Evolutionary conservation across 768 basidiomycete species (phyloP).

Genomic region (Russula griseocarnosa): DNA sequence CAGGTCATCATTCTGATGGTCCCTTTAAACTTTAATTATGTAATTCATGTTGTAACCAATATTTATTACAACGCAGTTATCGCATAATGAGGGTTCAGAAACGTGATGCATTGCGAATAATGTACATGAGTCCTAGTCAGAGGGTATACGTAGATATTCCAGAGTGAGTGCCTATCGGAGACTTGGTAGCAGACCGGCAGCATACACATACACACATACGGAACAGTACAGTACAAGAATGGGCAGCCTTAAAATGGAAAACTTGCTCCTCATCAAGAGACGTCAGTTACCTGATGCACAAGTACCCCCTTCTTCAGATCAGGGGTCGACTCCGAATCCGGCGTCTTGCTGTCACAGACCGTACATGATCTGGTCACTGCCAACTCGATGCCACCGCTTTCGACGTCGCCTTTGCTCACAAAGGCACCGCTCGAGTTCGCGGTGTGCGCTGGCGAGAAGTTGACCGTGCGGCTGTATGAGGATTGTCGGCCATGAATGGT

Average conservation of each 20-base stretch:
- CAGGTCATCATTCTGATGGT: neutral
- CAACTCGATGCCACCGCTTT: neutral
- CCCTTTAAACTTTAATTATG: neutral
- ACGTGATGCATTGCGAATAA: neutral
- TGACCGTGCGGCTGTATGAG: constrained; percentile 2
- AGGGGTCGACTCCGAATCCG: neutral
- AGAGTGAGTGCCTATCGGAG: neutral
- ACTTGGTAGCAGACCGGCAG: neutral
- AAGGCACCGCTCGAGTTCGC: neutral
- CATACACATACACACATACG: neutral
- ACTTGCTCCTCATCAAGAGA: neutral
- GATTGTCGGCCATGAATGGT: neutral
- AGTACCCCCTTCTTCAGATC: neutral
- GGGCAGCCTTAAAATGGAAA: neutral
- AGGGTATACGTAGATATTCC: neutral
- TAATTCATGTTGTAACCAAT: too few species aligned
- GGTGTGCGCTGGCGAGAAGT: neutral
- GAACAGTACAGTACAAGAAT: neutral
- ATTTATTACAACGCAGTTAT: neutral
- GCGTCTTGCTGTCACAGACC: neutral
- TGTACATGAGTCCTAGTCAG: neutral
- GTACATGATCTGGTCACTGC: neutral
- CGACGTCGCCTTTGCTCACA: neutral
- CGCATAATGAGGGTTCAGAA: neutral
- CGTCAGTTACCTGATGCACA: neutral